Percentiles rank a stretch among this genome's conserved stretches.
Conservation (phyloP, 2,329 filamentous ascomycete species). For the Hymenoscyphus fructigenus region DNA sequence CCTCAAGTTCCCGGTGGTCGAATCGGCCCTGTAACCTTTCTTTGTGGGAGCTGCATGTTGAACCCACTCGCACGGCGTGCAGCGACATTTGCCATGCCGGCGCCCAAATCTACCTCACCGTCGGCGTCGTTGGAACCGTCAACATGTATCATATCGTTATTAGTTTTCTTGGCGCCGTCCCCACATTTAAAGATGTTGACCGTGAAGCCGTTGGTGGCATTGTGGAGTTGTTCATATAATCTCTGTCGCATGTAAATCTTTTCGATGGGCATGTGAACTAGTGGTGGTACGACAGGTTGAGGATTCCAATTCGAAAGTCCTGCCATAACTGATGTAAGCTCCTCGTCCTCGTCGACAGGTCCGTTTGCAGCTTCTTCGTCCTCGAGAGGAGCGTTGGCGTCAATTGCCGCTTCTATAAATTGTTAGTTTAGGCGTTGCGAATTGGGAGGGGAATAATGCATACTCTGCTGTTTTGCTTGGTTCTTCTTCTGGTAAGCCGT, state of each 20-base stretch:
- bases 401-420: conserved; percentile 77
- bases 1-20: background rate
- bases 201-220: conserved; percentile 64
- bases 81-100: conserved; percentile 20
- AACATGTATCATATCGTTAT: conserved; percentile 47
- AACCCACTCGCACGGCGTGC: conserved; percentile 24
- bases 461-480: conserved; percentile 95
- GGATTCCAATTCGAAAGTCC: conserved; percentile 75
- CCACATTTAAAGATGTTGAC: conserved; percentile 63
- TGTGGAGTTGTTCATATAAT: conserved; percentile 64
- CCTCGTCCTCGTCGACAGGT: conserved; percentile 91
- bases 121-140: conserved; percentile 54
- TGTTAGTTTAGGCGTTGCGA: conserved; percentile 17
- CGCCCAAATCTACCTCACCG: conserved; percentile 53
- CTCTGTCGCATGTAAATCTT: conserved; percentile 62
- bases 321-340: conserved; percentile 84
- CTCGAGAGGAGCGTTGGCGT: conserved; percentile 87
- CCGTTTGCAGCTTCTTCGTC: conserved; percentile 78
- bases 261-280: conserved; percentile 59
- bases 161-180: conserved; percentile 54
- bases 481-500: conserved; percentile 96
- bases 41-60: conserved; percentile 25
- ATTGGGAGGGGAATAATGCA: conserved; percentile 42
- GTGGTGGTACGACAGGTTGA: conserved; percentile 71
- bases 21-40: background rate